These are phyloP conservation scores for Kwoniella pini DNA, from an alignment of 768 basidiomycete species.

Conservation along the genomic window DNA sequence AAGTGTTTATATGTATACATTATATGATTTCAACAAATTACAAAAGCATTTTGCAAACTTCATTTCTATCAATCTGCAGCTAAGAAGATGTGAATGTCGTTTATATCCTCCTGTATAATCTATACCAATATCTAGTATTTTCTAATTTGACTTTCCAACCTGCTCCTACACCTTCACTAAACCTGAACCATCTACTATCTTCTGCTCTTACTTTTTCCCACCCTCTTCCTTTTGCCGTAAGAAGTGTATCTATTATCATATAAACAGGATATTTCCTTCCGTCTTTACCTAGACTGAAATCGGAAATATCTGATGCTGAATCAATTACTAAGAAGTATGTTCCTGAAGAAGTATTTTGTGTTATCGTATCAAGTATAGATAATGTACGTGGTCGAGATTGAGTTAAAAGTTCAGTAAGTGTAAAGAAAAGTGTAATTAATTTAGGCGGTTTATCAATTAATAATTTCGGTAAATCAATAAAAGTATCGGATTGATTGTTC, in stretches of 20 bases:
- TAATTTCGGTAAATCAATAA: slow-evolving; percentile 6
- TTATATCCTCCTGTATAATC: slow-evolving; percentile 41
- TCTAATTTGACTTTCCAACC: slow-evolving; percentile 52
- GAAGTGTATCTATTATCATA: slow-evolving; percentile 40
- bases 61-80: too few species aligned
- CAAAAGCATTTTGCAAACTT: too few species aligned
- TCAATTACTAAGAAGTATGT: slow-evolving; percentile 47
- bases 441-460: slow-evolving; percentile 20
- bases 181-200: slow-evolving; percentile 49
- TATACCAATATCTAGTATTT: slow-evolving; percentile 53
- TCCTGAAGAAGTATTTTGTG: slow-evolving; percentile 28
- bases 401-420: slow-evolving; percentile 50
- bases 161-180: slow-evolving; percentile 39
- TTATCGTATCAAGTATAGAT: slow-evolving; percentile 29
- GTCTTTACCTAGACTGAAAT: slow-evolving; percentile 36
- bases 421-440: slow-evolving; percentile 52
- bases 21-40: too few species aligned
- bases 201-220: slow-evolving; percentile 43
- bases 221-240: slow-evolving; percentile 9
- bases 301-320: slow-evolving; percentile 44
- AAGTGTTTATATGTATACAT: too few species aligned
- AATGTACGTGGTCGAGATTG: slow-evolving; percentile 49
- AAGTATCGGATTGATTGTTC: too few species aligned
- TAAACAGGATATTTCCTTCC: slow-evolving; percentile 48
- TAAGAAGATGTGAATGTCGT: background rate